phyloP scores from a whole-genome alignment of 495 filamentous ascomycete genomes.

The Haplographium delicatum region DNA sequence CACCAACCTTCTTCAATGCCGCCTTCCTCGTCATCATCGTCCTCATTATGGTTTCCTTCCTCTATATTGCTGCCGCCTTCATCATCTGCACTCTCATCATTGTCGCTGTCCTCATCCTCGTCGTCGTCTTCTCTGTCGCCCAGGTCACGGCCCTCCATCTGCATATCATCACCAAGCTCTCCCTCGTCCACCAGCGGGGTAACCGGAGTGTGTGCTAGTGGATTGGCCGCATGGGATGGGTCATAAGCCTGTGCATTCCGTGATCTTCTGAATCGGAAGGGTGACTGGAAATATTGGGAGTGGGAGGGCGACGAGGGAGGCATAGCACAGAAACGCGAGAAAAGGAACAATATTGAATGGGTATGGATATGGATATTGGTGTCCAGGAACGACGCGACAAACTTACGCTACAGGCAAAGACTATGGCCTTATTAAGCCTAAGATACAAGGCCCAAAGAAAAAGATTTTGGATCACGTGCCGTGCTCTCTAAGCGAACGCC shows the following conservation, averaged over 20 bases:
- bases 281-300: background rate
- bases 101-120: conserved; percentile 24
- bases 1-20: conserved; percentile 30
- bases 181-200: conserved; percentile 24
- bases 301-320: conserved; percentile 2
- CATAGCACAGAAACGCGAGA: too few species aligned
- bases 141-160: background rate
- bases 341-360: too few species aligned
- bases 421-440: too few species aligned
- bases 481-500: too few species aligned
- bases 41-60: conserved; percentile 19
- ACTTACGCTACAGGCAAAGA: too few species aligned
- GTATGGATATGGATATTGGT: too few species aligned
- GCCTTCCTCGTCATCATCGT: conserved; percentile 30
- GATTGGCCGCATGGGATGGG: conserved; percentile 9
- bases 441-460: too few species aligned
- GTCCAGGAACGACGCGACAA: too few species aligned
- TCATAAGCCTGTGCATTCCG: conserved; percentile 21
- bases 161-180: background rate
- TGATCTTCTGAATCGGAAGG: conserved; percentile 4
- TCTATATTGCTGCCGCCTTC: conserved; percentile 19
- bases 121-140: conserved; percentile 27
- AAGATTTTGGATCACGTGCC: too few species aligned
- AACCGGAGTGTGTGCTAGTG: conserved; percentile 27
- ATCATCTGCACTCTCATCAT: conserved; percentile 26